These are phyloP conservation scores for Nematodospora anomalae DNA, from an alignment of 1,139 yeast genomes.

Conservation along the genomic window DNA sequence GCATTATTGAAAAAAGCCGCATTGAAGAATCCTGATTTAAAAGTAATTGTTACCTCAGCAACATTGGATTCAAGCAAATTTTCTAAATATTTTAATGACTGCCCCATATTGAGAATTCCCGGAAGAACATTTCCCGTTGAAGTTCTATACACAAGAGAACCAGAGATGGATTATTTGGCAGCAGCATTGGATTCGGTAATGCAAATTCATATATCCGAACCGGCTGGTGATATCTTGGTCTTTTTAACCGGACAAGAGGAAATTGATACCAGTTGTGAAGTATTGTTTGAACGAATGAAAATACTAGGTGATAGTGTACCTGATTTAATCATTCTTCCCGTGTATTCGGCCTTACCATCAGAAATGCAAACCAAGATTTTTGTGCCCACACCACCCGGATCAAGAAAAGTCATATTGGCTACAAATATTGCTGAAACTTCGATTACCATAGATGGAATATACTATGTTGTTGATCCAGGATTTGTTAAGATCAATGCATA, in stretches of 20 bases:
- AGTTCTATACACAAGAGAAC: slow-evolving; percentile 69
- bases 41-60: slow-evolving; percentile 86
- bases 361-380: slow-evolving; percentile 73
- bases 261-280: slow-evolving; percentile 86
- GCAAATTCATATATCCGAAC: slow-evolving; percentile 78
- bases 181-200: slow-evolving; percentile 79
- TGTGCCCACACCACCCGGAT: slow-evolving; percentile 71
- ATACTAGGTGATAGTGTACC: slow-evolving; percentile 61
- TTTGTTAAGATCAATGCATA: slow-evolving; percentile 77
- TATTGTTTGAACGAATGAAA: slow-evolving; percentile 64
- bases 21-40: slow-evolving; percentile 65
- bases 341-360: slow-evolving; percentile 75
- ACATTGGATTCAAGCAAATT: slow-evolving; percentile 86
- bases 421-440: slow-evolving; percentile 85
- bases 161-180: slow-evolving; percentile 82
- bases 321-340: slow-evolving; percentile 80
- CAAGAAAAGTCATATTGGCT: slow-evolving; percentile 72
- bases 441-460: slow-evolving; percentile 76
- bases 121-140: slow-evolving; percentile 93
- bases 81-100: slow-evolving; percentile 69
- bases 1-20: slow-evolving; percentile 80
- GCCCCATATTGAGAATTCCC: slow-evolving; percentile 82
- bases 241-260: slow-evolving; percentile 91
- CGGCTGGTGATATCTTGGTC: slow-evolving; percentile 76
- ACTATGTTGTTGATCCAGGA: slow-evolving; percentile 78